A percentile compares a stretch with the other conserved stretches of the same genome.
Conservation (phyloP, 2,329 filamentous ascomycete genomes). For the Aspergillus japonicus region DNA sequence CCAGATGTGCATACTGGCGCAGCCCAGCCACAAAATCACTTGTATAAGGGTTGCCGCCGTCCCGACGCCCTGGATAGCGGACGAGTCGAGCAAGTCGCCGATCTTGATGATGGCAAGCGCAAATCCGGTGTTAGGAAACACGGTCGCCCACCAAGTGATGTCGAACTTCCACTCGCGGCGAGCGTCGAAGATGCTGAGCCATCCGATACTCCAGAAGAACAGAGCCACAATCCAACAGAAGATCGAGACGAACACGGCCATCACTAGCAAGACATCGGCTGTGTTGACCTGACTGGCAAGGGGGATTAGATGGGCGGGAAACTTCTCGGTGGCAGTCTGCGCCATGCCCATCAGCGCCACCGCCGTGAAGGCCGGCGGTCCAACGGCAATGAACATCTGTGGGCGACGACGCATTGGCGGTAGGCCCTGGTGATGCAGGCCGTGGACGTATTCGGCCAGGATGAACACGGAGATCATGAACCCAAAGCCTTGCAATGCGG, state of each 20-base stretch:
- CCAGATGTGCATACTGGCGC: not conserved
- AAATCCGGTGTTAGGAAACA: not conserved
- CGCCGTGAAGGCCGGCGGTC: not conserved
- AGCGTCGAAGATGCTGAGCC: not conserved
- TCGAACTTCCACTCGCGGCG: not conserved
- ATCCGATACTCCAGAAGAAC: not conserved
- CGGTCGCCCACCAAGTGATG: not conserved
- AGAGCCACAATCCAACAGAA: not conserved
- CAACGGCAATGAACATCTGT: not conserved
- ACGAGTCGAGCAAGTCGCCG: not conserved
- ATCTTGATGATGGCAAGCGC: not conserved
- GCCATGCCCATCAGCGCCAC: slow-evolving; percentile 3
- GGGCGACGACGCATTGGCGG: not conserved
- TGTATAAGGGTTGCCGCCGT: not conserved
- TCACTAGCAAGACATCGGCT: not conserved
- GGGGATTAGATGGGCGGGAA: not conserved
- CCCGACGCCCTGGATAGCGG: not conserved
- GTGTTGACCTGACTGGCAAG: not conserved
- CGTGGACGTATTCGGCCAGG: not conserved
- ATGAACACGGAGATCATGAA: not conserved
- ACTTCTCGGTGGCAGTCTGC: not conserved
- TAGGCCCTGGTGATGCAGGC: not conserved
- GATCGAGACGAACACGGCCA: not conserved
- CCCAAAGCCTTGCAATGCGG: not conserved
- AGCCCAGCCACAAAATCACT: not conserved